Percentiles rank a stretch among this genome's conserved stretches.
Evolutionary conservation across 768 basidiomycete species (phyloP).

Genomic region (Cyclocybe cylindracea): DNA sequence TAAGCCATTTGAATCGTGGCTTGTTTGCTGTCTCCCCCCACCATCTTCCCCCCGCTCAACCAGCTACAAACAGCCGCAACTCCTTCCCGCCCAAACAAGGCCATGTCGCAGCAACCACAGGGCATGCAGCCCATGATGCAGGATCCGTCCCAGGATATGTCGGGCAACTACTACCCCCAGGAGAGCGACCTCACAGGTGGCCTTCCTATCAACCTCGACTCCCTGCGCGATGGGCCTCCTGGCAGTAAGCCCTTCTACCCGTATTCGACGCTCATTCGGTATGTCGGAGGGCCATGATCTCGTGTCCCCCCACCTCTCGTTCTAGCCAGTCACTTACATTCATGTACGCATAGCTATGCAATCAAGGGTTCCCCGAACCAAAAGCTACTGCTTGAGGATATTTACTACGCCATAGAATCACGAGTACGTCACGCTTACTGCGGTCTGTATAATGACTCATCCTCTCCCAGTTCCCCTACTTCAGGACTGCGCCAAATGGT

Average conservation of each 20-base stretch:
- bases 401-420: conserved; percentile 90
- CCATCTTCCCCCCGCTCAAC: conserved; percentile 43
- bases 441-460: conserved; percentile 12
- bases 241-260: conserved; percentile 91
- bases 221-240: conserved; percentile 82
- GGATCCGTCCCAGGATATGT: conserved; percentile 53
- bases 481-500: conserved; percentile 83
- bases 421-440: conserved; percentile 53
- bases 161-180: conserved; percentile 69
- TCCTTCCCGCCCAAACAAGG: conserved; percentile 24
- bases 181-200: conserved; percentile 82
- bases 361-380: conserved; percentile 91
- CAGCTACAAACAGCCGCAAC: conserved; percentile 36
- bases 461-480: conserved; percentile 76
- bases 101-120: conserved; percentile 58
- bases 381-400: conserved; percentile 84
- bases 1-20: conserved; percentile 46
- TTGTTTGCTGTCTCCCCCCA: conserved; percentile 48
- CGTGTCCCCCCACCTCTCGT: not conserved
- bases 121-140: conserved; percentile 68
- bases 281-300: conserved; percentile 26
- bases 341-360: conserved; percentile 60
- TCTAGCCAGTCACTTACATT: conserved; percentile 11
- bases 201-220: conserved; percentile 84
- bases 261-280: conserved; percentile 90